Evolutionary conservation across 176 grass and related monocot species (phyloP).

Genomic region (Bromus sterilis): DNA sequence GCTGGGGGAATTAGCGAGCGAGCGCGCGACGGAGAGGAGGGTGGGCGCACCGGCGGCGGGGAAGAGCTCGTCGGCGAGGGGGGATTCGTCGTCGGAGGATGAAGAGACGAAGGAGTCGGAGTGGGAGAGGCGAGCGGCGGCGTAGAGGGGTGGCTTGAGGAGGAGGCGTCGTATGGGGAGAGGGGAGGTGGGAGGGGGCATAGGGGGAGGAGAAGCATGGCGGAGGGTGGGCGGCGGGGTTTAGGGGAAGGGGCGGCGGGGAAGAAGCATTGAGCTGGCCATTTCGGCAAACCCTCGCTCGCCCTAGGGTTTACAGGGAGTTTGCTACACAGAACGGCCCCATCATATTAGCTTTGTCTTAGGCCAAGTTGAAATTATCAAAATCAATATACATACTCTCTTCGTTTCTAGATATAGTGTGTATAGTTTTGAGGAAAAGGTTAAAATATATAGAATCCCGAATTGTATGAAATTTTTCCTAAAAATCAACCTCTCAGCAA

Average conservation of each 20-base stretch:
- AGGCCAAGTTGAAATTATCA: too few species aligned
- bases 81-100: constrained; percentile 15
- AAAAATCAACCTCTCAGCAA: too few species aligned
- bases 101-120: neutral
- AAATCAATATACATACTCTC: too few species aligned
- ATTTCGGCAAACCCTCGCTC: neutral
- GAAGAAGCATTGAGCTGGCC: neutral
- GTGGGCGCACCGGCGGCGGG: constrained; percentile 38
- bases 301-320: constrained; percentile 19
- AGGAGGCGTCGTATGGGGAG: constrained; percentile 8
- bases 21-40: constrained; percentile 45
- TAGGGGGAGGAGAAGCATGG: constrained; percentile 52
- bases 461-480: too few species aligned
- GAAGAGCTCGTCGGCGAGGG: constrained; percentile 54
- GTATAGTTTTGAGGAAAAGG: too few species aligned
- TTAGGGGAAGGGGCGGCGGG: constrained; percentile 9
- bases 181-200: constrained; percentile 20
- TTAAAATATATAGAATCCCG: too few species aligned
- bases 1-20: constrained; percentile 22
- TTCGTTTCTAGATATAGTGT: too few species aligned
- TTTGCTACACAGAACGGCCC: too few species aligned
- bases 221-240: constrained; percentile 12
- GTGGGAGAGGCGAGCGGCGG: neutral
- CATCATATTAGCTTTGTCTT: too few species aligned
- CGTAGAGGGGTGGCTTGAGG: neutral